These are phyloP conservation scores for Populus euphratica DNA, from an alignment of 345 rosid genomes.

Conservation along the genomic window DNA sequence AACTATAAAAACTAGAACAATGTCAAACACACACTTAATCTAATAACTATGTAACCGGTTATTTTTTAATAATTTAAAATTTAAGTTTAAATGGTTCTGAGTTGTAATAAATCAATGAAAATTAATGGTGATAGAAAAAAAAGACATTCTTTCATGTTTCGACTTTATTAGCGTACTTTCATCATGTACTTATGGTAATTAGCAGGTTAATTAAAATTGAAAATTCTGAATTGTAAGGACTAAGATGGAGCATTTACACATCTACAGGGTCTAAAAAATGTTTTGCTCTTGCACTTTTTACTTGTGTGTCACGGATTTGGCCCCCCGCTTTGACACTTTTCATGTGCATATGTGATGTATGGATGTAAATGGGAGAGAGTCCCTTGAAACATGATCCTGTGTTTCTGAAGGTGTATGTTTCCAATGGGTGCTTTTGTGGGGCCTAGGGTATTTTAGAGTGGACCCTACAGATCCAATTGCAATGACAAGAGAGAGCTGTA, in stretches of 20 bases:
- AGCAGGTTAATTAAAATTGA: too few species aligned
- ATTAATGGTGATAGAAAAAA: too few species aligned
- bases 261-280: neutral
- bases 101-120: too few species aligned
- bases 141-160: too few species aligned
- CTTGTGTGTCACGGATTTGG: slow-evolving; percentile 12
- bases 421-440: neutral
- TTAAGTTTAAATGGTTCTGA: too few species aligned
- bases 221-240: neutral
- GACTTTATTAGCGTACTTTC: too few species aligned
- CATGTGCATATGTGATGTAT: neutral
- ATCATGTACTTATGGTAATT: too few species aligned
- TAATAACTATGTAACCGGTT: too few species aligned
- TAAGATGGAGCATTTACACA: neutral
- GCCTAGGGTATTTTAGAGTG: neutral
- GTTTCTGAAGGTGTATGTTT: slow-evolving; percentile 1
- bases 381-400: slow-evolving; percentile 5
- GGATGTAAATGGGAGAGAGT: neutral
- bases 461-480: neutral
- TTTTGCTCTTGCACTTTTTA: too few species aligned
- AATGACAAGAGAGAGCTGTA: neutral
- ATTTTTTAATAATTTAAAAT: too few species aligned
- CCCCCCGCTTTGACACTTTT: neutral
- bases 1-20: accelerated
- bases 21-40: too few species aligned